Percentiles rank a stretch among this genome's conserved stretches.
phyloP scores from a whole-genome alignment of 2,329 filamentous ascomycete species.

The Cladosporium colombiae region DNA sequence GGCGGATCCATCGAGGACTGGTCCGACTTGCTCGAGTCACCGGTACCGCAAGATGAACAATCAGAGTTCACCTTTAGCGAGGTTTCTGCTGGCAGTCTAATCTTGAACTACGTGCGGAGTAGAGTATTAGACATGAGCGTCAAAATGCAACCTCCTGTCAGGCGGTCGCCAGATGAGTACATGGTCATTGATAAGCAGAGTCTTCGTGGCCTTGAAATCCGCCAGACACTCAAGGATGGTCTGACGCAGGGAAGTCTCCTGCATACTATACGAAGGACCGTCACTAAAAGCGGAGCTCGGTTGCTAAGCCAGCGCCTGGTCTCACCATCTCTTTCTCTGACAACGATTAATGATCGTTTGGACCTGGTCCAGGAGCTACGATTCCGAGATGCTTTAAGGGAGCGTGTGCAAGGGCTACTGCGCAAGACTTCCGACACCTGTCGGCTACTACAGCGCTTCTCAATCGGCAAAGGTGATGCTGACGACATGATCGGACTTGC shows the following conservation, averaged over 20 bases:
- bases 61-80: constrained; percentile 67
- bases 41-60: constrained; percentile 57
- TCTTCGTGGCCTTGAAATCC: constrained; percentile 84
- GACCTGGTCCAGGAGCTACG: constrained; percentile 80
- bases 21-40: constrained; percentile 74
- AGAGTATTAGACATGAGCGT: constrained; percentile 75
- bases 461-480: constrained; percentile 84
- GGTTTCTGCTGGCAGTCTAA: constrained; percentile 71
- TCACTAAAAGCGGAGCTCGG: constrained; percentile 86
- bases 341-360: constrained; percentile 74
- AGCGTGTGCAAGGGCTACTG: constrained; percentile 68
- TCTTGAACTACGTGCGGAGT: constrained; percentile 82
- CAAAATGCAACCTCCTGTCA: constrained; percentile 79
- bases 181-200: constrained; percentile 94
- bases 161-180: constrained; percentile 71
- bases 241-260: constrained; percentile 79
- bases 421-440: constrained; percentile 80
- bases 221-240: constrained; percentile 80
- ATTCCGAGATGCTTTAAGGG: constrained; percentile 64
- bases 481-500: constrained; percentile 86
- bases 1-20: constrained; percentile 53
- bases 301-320: constrained; percentile 82
- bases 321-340: constrained; percentile 83
- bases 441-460: constrained; percentile 90
- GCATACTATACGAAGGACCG: constrained; percentile 84